A percentile compares a stretch with the other conserved stretches of the same genome.
Conservation (phyloP, 192 early-diverging fungal genomes). For the Coemansia sp. region DNA sequence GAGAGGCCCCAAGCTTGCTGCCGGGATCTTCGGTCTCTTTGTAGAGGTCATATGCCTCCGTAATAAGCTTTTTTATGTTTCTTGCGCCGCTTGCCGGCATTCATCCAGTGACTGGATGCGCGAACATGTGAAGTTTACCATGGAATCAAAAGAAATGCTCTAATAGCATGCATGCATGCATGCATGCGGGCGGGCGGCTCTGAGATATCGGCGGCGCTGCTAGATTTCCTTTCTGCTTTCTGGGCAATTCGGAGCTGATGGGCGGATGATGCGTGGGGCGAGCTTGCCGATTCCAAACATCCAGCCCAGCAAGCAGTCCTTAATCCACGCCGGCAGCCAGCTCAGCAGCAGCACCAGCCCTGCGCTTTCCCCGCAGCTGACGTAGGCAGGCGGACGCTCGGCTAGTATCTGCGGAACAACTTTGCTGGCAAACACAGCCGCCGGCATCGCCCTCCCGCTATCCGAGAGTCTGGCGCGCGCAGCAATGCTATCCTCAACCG, state of each 20-base stretch:
- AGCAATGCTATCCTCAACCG: slow-evolving; percentile 46
- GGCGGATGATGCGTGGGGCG: not conserved
- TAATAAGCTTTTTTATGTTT: not conserved
- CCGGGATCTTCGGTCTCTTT: not conserved
- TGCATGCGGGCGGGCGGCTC: no score
- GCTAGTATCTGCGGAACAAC: slow-evolving; percentile 56
- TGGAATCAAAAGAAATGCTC: not conserved
- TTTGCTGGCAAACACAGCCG: slow-evolving; percentile 58
- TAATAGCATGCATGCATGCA: no score
- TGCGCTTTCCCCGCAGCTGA: slow-evolving; percentile 58
- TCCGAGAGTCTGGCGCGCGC: slow-evolving; percentile 59
- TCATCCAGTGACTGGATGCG: not conserved
- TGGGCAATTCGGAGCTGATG: not conserved
- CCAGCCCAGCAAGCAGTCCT: slow-evolving; percentile 47
- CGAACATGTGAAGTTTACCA: not conserved
- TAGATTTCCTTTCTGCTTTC: no score
- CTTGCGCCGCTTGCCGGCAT: no score
- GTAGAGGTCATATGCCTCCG: not conserved
- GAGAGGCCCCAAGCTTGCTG: not conserved
- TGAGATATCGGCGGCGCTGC: no score
- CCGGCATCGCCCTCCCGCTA: slow-evolving; percentile 52
- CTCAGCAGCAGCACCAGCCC: slow-evolving; percentile 41
- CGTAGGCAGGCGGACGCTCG: slow-evolving; percentile 49
- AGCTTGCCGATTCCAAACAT: slow-evolving; percentile 50
- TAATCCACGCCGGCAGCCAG: slow-evolving; percentile 53